Evolutionary conservation across 306 rosid species (phyloP).

Genomic region (Dalbergia oliveri): DNA sequence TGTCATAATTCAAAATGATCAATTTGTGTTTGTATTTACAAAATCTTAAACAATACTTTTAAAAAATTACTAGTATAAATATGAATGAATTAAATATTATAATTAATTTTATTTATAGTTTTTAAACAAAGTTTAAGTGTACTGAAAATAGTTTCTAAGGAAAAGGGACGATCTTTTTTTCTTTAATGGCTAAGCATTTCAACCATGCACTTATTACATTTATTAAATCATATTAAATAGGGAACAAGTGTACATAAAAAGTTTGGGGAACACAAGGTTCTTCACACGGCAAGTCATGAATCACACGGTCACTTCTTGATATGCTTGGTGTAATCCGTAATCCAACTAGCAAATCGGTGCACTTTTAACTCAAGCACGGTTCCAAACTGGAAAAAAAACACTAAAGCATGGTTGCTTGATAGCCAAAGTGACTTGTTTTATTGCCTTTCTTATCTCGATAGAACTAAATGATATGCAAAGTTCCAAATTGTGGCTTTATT

Average conservation of each 20-base stretch:
- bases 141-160: too few relatives aligned
- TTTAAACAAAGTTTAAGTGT: too few relatives aligned
- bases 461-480: not conserved
- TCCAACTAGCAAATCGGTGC: conserved; percentile 10
- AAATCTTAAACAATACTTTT: too few relatives aligned
- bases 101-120: too few relatives aligned
- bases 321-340: not conserved
- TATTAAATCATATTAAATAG: not conserved
- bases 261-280: not conserved
- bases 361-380: not conserved
- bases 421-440: not conserved
- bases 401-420: not conserved
- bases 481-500: not conserved
- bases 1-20: too few relatives aligned
- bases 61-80: too few relatives aligned
- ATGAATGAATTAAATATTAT: too few relatives aligned
- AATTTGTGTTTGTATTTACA: too few relatives aligned
- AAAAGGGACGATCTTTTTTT: too few relatives aligned
- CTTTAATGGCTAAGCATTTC: too few relatives aligned
- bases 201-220: too few relatives aligned
- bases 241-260: not conserved
- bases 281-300: conserved; percentile 5
- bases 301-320: not conserved
- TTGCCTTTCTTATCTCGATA: not conserved
- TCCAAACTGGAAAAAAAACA: too few relatives aligned